phyloP scores from a whole-genome alignment of 345 rosid species.

The Cochlearia excelsa region DNA sequence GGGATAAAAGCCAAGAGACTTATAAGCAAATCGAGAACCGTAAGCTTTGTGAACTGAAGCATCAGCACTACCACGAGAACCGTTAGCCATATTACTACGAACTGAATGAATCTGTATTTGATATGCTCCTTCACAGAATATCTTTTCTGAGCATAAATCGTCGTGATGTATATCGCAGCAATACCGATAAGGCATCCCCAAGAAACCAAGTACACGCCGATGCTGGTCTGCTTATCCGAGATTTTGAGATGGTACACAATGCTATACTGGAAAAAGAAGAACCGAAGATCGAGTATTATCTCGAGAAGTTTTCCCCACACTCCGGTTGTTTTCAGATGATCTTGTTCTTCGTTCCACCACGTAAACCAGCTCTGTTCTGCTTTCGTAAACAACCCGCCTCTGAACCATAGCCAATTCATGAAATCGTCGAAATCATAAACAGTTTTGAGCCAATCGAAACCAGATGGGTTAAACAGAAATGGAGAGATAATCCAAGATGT shows the following conservation, averaged over 20 bases:
- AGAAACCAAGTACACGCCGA: constrained; percentile 73
- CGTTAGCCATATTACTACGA: constrained; percentile 56
- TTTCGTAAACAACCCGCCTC: constrained; percentile 78
- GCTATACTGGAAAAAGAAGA: constrained; percentile 88
- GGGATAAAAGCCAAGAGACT: constrained; percentile 87
- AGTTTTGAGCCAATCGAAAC: constrained; percentile 92
- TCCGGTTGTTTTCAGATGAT: constrained; percentile 78
- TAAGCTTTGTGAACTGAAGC: constrained; percentile 60
- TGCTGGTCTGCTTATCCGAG: constrained; percentile 49
- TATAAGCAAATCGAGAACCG: constrained; percentile 61
- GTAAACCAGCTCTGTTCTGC: constrained; percentile 93
- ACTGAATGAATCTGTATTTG: constrained; percentile 83
- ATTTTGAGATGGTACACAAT: constrained; percentile 80
- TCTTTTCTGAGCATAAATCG: constrained; percentile 63
- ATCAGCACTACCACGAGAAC: constrained; percentile 58
- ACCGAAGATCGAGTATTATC: constrained; percentile 80
- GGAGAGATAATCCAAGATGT: constrained; percentile 82
- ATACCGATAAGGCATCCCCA: constrained; percentile 67
- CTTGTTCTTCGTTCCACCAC: constrained; percentile 97
- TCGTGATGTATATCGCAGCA: constrained; percentile 50
- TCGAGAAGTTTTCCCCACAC: constrained; percentile 74
- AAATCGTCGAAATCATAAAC: constrained; percentile 90
- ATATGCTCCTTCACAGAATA: constrained; percentile 78
- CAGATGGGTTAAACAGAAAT: constrained; percentile 87
- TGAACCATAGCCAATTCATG: constrained; percentile 84